Base-by-base conservation (phyloP, 169 alveolate species). In the Besnoitia besnoiti region DNA sequence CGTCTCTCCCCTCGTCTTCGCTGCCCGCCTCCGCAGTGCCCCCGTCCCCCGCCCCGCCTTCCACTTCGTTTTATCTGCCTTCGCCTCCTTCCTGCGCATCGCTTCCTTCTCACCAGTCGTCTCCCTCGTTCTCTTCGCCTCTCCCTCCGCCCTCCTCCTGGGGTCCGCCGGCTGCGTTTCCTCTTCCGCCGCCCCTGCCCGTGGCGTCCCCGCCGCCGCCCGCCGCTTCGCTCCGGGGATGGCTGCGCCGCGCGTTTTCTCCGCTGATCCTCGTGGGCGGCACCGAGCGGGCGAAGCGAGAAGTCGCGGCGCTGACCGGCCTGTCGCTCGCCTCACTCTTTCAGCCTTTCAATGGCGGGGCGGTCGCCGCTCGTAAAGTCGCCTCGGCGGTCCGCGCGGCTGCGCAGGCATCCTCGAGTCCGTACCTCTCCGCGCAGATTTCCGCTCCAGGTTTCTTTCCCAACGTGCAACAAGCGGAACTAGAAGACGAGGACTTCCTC, bases 201-300 rank as follows among this genome's bases (percentile, higher is more conserved):
- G 55, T 42, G 55, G 87, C 49, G 33, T 37, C 87, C 35, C 61
- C 49, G 33, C 87, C 59, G 59, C 55, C 59, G 10, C 40, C 59
- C 50, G 7, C 44, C 59, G 0, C 40, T 4, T 27, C 87, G 37
- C 87, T 77, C 10, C 85, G 75, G 67, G 24, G 3, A 16, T 80
- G 90, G 90, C 90, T 90, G 49, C 51, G 76, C 19, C 89, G 75
- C 40, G 49, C 93, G 59, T 89, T 75, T 30, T 61, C 89, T 8
- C 93, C 93, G 44, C 19, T 33, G n/a, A 39, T 89, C 55, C 89
- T 89, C 21, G 93, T 89, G 30, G 89, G 77, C 24, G 93, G 89
- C 19, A 67, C 93, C 5, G 89, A n/a, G 59, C 39, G 62, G 59
- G 93, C 93, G 24, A 73, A 75, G 79, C 51, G 93, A n/a, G 80